phyloP scores from a whole-genome alignment of 164 flowering plant genomes.

The Chimonanthus salicifolius region DNA sequence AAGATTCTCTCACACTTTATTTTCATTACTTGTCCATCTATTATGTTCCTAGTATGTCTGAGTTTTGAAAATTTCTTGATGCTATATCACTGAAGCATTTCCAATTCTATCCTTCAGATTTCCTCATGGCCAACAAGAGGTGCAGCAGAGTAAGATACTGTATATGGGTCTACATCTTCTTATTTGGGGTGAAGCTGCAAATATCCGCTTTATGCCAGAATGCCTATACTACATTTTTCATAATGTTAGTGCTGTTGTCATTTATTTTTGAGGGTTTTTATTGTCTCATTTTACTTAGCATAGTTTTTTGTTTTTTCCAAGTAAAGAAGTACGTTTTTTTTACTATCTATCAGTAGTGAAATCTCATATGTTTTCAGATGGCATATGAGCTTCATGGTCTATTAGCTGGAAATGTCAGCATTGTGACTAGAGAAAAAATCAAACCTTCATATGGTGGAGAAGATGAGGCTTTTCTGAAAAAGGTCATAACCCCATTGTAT shows the following conservation, averaged over 20 bases:
- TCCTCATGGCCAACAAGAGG: slow-evolving; percentile 80
- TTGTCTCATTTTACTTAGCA: neutral
- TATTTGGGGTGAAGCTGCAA: slow-evolving; percentile 99
- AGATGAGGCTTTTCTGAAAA: slow-evolving; percentile 92
- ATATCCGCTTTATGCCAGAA: slow-evolving; percentile 97
- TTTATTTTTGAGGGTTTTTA: neutral
- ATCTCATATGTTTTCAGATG: slow-evolving; percentile 52
- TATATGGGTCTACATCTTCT: slow-evolving; percentile 97
- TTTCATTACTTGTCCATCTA: neutral
- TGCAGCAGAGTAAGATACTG: slow-evolving; percentile 84
- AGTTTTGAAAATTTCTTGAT: neutral
- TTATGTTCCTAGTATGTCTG: neutral
- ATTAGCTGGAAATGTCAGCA: slow-evolving; percentile 95
- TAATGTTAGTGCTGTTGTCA: slow-evolving; percentile 49
- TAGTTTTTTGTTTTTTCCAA: no score
- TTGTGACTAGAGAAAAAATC: slow-evolving; percentile 92
- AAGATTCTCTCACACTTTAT: neutral
- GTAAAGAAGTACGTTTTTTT: no score
- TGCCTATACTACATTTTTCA: slow-evolving; percentile 95
- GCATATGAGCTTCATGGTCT: slow-evolving; percentile 97
- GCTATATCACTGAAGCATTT: neutral
- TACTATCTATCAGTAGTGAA: neutral
- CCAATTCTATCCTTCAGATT: slow-evolving; percentile 39
- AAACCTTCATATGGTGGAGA: slow-evolving; percentile 99
- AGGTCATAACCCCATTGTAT: slow-evolving; percentile 89